Evolutionary conservation across 306 rosid genomes (phyloP), one percentile per base, ranked within the genome.

Genomic region (Pterocarpus macrocarpus): DNA sequence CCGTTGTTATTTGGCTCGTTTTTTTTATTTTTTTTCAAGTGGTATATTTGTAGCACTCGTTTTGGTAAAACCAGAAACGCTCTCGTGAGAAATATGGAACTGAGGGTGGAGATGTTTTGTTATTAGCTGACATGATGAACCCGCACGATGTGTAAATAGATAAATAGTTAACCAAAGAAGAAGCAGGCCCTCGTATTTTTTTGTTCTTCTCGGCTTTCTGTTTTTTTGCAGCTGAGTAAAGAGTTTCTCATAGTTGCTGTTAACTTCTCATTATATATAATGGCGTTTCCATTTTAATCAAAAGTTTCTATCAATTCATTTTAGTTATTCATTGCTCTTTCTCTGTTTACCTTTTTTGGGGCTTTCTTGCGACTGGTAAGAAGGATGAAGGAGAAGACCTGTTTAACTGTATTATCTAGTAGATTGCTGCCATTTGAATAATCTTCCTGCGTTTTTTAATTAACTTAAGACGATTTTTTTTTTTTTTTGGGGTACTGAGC

Each of bases 141-240:
- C 56, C 56, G 33, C 55, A 32, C 57, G 56, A 52, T 65, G 32
- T 77, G 85, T 85, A 86, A 56, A 84, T 83, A 82, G 49, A 65
- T 56, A 43, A 43, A 62, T 50, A 77, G 53, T 64, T 76, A 58
- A 69, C 73, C 30, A 22, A 32, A 69, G 30, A 57, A 76, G 53
- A 50, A 43, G 44, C 50, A 53, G 41, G 50, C 3, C 5, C 53
- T 41, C 34, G 22, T 22, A 22, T 68, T 72, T 71, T 63, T 28
- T 3, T 43, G 14, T 38, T 22, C 34, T 14, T 35, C 16, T 22
- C 66, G 52, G 55, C 57, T 59, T 74, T 56, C 52, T 43, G 44
- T 35, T 32, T 63, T 49, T 44, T 28, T 73, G 49, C 57, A 44
- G 35, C 69, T 38, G 80, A 64, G 64, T 8, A 77, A 38, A 0